Percentiles rank a stretch among this genome's conserved stretches.
These are phyloP conservation scores for Nakaseomyces delphensis DNA, from an alignment of 1,139 yeast species.

Conservation along the genomic window DNA sequence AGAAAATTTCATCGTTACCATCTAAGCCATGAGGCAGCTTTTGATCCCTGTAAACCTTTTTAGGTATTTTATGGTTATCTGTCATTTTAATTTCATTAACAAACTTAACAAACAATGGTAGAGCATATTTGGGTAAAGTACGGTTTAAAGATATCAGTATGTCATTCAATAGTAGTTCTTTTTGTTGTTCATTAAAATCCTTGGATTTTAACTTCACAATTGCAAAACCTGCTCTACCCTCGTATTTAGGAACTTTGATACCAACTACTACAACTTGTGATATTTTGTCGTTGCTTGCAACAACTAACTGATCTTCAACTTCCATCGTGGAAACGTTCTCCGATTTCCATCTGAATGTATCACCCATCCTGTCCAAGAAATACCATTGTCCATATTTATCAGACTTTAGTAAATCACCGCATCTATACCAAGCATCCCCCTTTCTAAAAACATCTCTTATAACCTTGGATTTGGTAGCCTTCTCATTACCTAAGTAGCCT, in stretches of 20 bases:
- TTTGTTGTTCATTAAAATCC: constrained; percentile 29
- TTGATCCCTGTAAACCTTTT: constrained; percentile 68
- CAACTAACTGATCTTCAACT: constrained; percentile 66
- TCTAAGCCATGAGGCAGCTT: constrained; percentile 62
- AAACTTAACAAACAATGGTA: constrained; percentile 75
- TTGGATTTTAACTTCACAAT: constrained; percentile 50
- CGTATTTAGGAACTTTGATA: constrained; percentile 75
- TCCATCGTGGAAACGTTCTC: constrained; percentile 93
- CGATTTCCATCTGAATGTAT: constrained; percentile 94
- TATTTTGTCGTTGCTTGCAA: constrained; percentile 36
- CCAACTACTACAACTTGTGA: constrained; percentile 83
- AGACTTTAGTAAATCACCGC: constrained; percentile 71
- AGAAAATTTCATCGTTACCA: constrained; percentile 56
- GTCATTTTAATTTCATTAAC: constrained; percentile 53
- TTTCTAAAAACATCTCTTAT: constrained; percentile 61
- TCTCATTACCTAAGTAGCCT: constrained; percentile 77
- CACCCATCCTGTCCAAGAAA: constrained; percentile 90
- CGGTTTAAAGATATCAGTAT: constrained; percentile 37
- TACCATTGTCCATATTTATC: constrained; percentile 66
- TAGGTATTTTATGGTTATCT: constrained; percentile 82
- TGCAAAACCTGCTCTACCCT: constrained; percentile 93
- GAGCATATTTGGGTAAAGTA: constrained; percentile 75
- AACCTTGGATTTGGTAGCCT: constrained; percentile 72
- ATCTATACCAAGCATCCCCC: constrained; percentile 89
- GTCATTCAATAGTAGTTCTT: constrained; percentile 29